Percentiles rank a stretch among this genome's conserved stretches.
These are phyloP conservation scores for Ceratocystis papillata DNA, from an alignment of 2,329 filamentous ascomycete species.

Conservation along the genomic window DNA sequence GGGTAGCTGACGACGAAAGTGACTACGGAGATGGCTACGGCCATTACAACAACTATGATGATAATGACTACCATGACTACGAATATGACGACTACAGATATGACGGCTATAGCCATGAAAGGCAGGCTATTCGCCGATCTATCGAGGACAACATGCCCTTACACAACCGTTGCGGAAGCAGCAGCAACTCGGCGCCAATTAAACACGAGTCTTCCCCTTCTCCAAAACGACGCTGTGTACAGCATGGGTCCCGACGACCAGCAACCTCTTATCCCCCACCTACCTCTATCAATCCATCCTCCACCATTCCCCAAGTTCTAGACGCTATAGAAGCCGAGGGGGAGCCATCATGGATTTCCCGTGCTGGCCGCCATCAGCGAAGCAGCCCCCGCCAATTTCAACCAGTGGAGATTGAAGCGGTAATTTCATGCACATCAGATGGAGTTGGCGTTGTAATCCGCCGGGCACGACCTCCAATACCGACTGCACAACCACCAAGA, in stretches of 20 bases:
- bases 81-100: constrained; percentile 28
- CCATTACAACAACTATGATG: constrained; percentile 33
- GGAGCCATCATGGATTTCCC: constrained; percentile 28
- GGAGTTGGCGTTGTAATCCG: constrained; percentile 73
- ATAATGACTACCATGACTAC: constrained; percentile 27
- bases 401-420: constrained; percentile 64
- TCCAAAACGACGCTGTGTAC: constrained; percentile 17
- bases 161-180: not conserved
- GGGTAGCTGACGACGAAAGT: constrained; percentile 35
- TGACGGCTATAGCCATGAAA: constrained; percentile 20
- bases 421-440: constrained; percentile 85
- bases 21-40: constrained; percentile 40
- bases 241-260: constrained; percentile 10
- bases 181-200: not conserved
- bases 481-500: constrained; percentile 42
- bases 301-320: constrained; percentile 18
- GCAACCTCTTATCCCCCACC: constrained; percentile 21
- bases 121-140: not conserved
- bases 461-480: constrained; percentile 59
- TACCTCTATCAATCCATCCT: constrained; percentile 19
- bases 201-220: constrained; percentile 19
- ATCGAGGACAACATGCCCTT: constrained; percentile 1
- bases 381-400: not conserved
- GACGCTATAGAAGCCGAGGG: constrained; percentile 31
- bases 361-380: constrained; percentile 31